Base-by-base conservation (phyloP, 495 filamentous ascomycete species). In the Achaetomiella virescens region DNA sequence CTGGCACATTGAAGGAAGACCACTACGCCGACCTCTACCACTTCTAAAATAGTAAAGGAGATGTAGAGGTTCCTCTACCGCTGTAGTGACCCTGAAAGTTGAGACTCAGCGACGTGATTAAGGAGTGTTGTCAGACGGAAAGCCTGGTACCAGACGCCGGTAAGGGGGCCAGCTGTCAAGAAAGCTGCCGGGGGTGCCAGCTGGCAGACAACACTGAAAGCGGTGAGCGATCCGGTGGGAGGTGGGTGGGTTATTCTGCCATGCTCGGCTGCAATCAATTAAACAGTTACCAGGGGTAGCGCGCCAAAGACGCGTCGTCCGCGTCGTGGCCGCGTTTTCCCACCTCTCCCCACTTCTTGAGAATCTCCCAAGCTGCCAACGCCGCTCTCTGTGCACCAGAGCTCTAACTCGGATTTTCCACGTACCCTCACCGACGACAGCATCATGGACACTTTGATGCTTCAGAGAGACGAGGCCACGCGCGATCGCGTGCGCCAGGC, bases 401-500 rank as follows among this genome's bases (percentile, higher is more conserved):
- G 49, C 31, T 29, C 12, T 22, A 35, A 33, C 18, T 31, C 31
- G 40, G 44, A 38, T 36, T 56, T 55, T 33, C 42, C 48, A 46
- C 6, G 14, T 33, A 25, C 25, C 48, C 20, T 48, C 35, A 36
- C 14, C 31, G 36, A 50, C 21, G 17, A 44, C 27, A 52, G 25
- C 66, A 68, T 63, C 57, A 95, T 95, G 88, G 87, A 91, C 54
- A 79, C 74, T 59, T 69, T 80, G 58, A 82, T 83, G 64, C 83
- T 91, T 65, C 82, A 53, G 18, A 43, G 84, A 65, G 90, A 95
- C 78, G 88, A 93, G 73, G 86, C 84, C 59, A 82, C 86, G 60
- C 79, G 83, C 60, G 85, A 93, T 72, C 86, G 89, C 59, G 79
- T 95, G 68, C 85, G 88, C 61, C 81, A 84, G 55, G 89, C 88